Evolutionary conservation across 75 land plant species (phyloP).

Genomic region (Pinus taeda): DNA sequence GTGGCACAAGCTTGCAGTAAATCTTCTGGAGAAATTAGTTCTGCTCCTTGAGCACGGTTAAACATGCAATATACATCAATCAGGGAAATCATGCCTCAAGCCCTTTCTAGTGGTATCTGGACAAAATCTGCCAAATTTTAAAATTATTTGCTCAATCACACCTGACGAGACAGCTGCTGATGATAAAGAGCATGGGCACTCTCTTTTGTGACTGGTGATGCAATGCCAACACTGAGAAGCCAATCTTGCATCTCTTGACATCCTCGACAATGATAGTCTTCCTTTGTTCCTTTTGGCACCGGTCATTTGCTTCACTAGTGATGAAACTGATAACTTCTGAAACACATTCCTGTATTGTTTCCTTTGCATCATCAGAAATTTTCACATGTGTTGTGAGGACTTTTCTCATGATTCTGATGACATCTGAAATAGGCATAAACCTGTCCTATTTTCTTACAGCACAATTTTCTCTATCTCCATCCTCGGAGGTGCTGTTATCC

Average conservation of each 20-base stretch:
- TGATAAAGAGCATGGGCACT: constrained; percentile 95
- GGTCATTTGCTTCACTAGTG: constrained; percentile 73
- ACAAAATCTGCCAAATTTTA: background rate
- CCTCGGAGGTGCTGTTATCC: no score
- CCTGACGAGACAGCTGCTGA: constrained; percentile 96
- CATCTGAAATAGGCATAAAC: no score
- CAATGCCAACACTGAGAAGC: constrained; percentile 94
- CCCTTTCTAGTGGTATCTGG: no score
- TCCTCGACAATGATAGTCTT: constrained; percentile 80
- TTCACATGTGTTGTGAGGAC: no score
- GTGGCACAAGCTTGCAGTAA: no score
- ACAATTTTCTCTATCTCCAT: no score
- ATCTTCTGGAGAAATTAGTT: no score
- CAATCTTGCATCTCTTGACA: constrained; percentile 95
- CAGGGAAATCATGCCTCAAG: no score
- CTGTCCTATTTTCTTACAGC: no score
- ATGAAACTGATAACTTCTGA: constrained; percentile 84
- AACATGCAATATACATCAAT: no score
- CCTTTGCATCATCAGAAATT: constrained; percentile 48
- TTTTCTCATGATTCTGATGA: no score
- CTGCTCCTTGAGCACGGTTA: no score
- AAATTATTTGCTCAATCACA: constrained; percentile 18
- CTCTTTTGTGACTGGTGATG: constrained; percentile 95
- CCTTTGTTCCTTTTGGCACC: constrained; percentile 74
- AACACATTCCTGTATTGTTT: constrained; percentile 81